A percentile compares a stretch with the other conserved stretches of the same genome.
Conservation (phyloP, 225 moss, liverwort and hornwort genomes). For the Pseudisothecium myosuroides region DNA sequence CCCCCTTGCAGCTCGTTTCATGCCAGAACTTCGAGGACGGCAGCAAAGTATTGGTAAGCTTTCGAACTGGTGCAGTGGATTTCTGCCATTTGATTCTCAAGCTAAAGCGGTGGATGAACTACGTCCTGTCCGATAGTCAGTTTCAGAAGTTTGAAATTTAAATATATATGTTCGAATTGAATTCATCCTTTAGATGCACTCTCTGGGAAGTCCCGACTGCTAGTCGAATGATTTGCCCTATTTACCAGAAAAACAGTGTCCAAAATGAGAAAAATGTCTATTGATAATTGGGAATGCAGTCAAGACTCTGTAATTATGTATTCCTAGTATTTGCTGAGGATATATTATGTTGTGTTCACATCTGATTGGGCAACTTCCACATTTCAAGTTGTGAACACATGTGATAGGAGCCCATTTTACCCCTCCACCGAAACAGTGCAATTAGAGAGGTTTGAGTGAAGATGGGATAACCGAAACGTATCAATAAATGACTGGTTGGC, state of each 20-base stretch:
- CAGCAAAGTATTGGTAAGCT: slow-evolving; percentile 76
- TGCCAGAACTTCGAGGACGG: slow-evolving; percentile 95
- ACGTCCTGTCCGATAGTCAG: neutral
- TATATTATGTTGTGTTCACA: neutral
- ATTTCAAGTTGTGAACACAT: neutral
- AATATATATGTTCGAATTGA: neutral
- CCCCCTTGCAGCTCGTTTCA: slow-evolving; percentile 85
- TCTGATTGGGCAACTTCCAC: neutral
- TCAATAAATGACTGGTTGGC: neutral
- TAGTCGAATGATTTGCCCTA: neutral
- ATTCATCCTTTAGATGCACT: neutral
- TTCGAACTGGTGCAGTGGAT: neutral
- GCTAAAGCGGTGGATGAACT: neutral
- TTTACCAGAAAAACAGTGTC: neutral
- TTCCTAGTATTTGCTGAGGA: neutral
- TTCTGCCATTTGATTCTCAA: neutral
- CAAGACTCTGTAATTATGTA: neutral
- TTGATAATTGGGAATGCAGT: neutral
- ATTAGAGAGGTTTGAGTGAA: neutral
- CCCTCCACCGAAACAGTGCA: neutral
- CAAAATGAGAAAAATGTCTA: neutral
- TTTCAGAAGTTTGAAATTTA: neutral
- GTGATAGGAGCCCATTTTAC: neutral
- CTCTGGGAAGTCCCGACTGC: neutral
- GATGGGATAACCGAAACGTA: neutral